Percentiles rank a stretch among this genome's conserved stretches.
These are phyloP conservation scores for Geum urbanum DNA, from an alignment of 306 rosid species.

Conservation along the genomic window DNA sequence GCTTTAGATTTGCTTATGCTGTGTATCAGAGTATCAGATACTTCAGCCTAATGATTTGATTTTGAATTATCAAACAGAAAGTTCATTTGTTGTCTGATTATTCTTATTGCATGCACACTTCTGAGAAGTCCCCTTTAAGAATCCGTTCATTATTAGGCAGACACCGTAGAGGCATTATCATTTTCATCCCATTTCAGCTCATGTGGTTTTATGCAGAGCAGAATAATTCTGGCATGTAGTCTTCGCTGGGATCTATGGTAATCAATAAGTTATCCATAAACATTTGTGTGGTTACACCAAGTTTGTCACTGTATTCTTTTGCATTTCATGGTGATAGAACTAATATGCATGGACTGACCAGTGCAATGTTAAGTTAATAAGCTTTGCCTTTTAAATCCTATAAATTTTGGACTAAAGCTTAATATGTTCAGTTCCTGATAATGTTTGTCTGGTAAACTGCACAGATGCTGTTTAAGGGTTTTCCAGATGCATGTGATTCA, in stretches of 20 bases:
- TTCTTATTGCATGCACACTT: background rate
- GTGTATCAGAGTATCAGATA: background rate
- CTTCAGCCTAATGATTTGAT: background rate
- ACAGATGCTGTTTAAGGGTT: slow-evolving; percentile 85
- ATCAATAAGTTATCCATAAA: background rate
- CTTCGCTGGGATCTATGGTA: background rate
- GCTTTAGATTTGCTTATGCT: background rate
- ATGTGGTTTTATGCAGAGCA: too few relatives aligned
- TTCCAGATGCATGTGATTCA: slow-evolving; percentile 65
- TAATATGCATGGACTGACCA: slow-evolving; percentile 2
- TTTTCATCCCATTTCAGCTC: too few relatives aligned
- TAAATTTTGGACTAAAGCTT: background rate
- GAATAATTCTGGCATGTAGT: background rate
- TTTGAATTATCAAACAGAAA: too few relatives aligned
- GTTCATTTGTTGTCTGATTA: too few relatives aligned
- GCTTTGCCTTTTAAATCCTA: background rate
- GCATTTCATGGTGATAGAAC: slow-evolving; percentile 1
- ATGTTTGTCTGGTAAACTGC: slow-evolving; percentile 24
- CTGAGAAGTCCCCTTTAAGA: too few relatives aligned
- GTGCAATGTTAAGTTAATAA: background rate
- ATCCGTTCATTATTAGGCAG: background rate
- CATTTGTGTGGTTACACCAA: background rate
- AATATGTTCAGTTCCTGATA: slow-evolving; percentile 9
- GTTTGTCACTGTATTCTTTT: background rate
- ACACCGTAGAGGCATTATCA: background rate